A percentile compares a stretch with the other conserved stretches of the same genome.
These are phyloP conservation scores for Cicer cuneatum DNA, from an alignment of 306 rosid genomes.

Conservation along the genomic window DNA sequence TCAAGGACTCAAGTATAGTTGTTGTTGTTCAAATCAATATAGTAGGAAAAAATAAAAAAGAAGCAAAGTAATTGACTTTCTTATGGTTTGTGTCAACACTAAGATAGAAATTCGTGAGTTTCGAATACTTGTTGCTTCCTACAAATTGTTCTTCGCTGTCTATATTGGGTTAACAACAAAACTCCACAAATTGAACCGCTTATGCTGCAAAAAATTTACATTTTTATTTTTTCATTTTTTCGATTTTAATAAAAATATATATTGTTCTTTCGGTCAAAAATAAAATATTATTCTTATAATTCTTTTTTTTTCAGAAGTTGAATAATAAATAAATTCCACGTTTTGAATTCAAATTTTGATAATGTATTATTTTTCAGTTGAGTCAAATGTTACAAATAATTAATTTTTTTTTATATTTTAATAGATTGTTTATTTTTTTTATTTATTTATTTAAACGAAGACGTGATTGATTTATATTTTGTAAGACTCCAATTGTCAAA, in stretches of 20 bases:
- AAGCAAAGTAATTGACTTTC: not conserved
- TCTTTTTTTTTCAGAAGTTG: too few relatives aligned
- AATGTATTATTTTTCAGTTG: too few relatives aligned
- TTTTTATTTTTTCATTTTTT: not conserved
- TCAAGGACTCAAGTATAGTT: conserved; percentile 9
- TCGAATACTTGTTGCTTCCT: not conserved
- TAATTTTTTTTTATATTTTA: too few relatives aligned
- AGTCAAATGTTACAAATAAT: too few relatives aligned
- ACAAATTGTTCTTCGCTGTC: conserved; percentile 1
- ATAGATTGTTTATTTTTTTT: too few relatives aligned
- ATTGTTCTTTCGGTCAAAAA: too few relatives aligned
- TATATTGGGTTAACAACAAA: not conserved
- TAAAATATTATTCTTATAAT: too few relatives aligned
- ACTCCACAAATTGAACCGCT: not conserved
- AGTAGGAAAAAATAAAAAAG: conserved; percentile 13
- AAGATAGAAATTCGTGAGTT: not conserved
- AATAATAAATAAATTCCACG: too few relatives aligned
- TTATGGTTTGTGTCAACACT: not conserved
- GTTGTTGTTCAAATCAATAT: conserved; percentile 9
- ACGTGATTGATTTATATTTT: too few relatives aligned
- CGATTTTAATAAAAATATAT: not conserved
- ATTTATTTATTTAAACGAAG: too few relatives aligned
- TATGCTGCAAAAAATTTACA: not conserved
- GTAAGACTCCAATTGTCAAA: too few relatives aligned
- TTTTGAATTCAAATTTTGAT: too few relatives aligned